Evolutionary conservation across 2,329 filamentous ascomycete species (phyloP).

Genomic region (Dothidotthia symphoricarpi): DNA sequence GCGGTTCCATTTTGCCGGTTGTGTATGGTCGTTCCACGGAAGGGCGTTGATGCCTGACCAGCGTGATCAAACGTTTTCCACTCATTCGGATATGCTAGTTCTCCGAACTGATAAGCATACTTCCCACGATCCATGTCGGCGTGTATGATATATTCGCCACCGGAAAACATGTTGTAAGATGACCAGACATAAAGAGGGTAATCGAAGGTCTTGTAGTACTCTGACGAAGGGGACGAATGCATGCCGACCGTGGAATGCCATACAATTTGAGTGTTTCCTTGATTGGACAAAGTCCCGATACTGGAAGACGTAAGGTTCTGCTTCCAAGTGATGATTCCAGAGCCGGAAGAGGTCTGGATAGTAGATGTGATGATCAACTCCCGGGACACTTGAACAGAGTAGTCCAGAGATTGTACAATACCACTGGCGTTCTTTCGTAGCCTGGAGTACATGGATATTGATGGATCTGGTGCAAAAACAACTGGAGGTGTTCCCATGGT

Average conservation of each 20-base stretch:
- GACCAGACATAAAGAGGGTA: conserved; percentile 63
- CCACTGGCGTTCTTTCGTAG: conserved; percentile 51
- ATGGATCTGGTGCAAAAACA: conserved; percentile 44
- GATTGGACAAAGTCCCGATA: conserved; percentile 54
- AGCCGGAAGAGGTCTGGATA: conserved; percentile 51
- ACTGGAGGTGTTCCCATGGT: conserved; percentile 51
- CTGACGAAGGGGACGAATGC: conserved; percentile 39
- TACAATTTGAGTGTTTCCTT: conserved; percentile 56
- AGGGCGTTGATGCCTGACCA: conserved; percentile 19
- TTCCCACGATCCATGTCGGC: conserved; percentile 53
- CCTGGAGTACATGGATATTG: conserved; percentile 52
- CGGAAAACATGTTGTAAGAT: conserved; percentile 46
- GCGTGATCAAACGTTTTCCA: conserved; percentile 56
- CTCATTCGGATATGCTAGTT: conserved; percentile 58
- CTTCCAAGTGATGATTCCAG: conserved; percentile 52
- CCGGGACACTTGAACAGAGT: conserved; percentile 58
- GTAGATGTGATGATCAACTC: conserved; percentile 54
- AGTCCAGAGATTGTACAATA: conserved; percentile 59
- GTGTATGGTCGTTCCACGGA: conserved; percentile 44
- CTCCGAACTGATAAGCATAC: conserved; percentile 47
- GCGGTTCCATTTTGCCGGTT: conserved; percentile 61
- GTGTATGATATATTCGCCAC: conserved; percentile 47
- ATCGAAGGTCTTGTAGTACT: conserved; percentile 48
- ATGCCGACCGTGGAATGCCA: conserved; percentile 53
- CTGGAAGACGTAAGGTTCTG: conserved; percentile 60